Percentiles rank a stretch among this genome's conserved stretches.
Evolutionary conservation across 192 early-diverging fungal species (phyloP).

Genomic region (Haplosporangium gracile): DNA sequence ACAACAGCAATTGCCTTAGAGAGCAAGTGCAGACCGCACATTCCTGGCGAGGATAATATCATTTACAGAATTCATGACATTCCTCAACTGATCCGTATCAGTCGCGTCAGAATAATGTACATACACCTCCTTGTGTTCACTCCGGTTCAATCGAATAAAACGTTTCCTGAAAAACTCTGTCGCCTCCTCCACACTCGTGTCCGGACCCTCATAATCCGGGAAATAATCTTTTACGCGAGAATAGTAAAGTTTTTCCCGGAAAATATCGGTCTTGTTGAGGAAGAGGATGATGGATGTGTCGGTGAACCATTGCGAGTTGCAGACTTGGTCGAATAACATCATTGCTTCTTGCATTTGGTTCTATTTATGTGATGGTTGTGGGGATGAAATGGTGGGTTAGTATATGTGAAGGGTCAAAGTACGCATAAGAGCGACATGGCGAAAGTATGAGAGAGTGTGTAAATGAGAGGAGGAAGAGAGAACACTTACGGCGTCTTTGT

Average conservation of each 20-base stretch:
- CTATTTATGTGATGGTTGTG: conserved; percentile 12
- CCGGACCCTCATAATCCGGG: conserved; percentile 63
- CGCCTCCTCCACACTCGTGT: conserved; percentile 41
- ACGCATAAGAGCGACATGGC: no score
- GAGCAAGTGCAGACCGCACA: conserved; percentile 8
- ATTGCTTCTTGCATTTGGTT: conserved; percentile 74
- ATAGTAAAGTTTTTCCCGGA: conserved; percentile 62
- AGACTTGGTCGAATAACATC: conserved; percentile 72
- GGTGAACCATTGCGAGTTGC: conserved; percentile 72
- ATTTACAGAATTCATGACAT: conserved; percentile 62
- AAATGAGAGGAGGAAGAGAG: neutral
- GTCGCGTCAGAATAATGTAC: conserved; percentile 68
- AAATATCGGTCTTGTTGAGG: conserved; percentile 75
- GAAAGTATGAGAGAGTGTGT: no score
- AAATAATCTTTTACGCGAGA: conserved; percentile 65
- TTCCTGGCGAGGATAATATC: conserved; percentile 47
- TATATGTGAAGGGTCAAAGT: neutral
- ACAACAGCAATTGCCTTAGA: neutral
- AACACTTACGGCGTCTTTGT: conserved; percentile 56
- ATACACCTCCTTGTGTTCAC: conserved; percentile 64
- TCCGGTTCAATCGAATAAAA: conserved; percentile 60
- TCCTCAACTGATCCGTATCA: conserved; percentile 60
- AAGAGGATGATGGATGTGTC: conserved; percentile 73
- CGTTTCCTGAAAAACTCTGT: conserved; percentile 58
- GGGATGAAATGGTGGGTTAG: neutral